phyloP scores from a whole-genome alignment of 345 rosid species.

The Murraya paniculata region DNA sequence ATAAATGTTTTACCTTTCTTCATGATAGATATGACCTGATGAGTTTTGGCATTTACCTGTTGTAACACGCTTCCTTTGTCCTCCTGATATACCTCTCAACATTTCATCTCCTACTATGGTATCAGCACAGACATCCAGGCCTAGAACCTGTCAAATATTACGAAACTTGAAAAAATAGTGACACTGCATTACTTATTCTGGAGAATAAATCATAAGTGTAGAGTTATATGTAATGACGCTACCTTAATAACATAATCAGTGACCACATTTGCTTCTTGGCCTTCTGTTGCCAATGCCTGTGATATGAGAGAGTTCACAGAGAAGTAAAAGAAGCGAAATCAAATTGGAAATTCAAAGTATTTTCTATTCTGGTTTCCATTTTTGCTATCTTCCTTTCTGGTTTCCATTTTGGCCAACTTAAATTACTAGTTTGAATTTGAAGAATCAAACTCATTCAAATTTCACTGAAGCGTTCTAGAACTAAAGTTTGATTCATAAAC shows the following conservation, averaged over 20 bases:
- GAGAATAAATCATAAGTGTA: background rate
- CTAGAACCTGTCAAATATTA: constrained; percentile 42
- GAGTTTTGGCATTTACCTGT: constrained; percentile 35
- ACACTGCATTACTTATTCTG: too few relatives aligned
- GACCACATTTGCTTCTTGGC: constrained; percentile 45
- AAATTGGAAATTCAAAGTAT: background rate
- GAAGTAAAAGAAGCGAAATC: background rate
- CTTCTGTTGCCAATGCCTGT: constrained; percentile 45
- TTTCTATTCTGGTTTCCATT: too few relatives aligned
- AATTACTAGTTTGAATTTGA: too few relatives aligned
- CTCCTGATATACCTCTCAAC: constrained; percentile 70
- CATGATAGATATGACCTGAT: background rate
- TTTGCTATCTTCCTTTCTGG: too few relatives aligned
- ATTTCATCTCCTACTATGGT: constrained; percentile 52
- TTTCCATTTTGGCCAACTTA: too few relatives aligned
- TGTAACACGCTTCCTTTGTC: constrained; percentile 63
- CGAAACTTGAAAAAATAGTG: background rate
- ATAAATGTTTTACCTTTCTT: too few relatives aligned
- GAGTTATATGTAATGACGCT: background rate
- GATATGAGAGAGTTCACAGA: background rate
- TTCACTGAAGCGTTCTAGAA: too few relatives aligned
- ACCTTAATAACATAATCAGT: constrained; percentile 62
- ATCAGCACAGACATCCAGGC: constrained; percentile 63
- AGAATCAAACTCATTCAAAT: background rate
- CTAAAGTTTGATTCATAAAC: too few relatives aligned